Base-by-base conservation (phyloP, 495 filamentous ascomycete genomes). In the Niebla homalea region DNA sequence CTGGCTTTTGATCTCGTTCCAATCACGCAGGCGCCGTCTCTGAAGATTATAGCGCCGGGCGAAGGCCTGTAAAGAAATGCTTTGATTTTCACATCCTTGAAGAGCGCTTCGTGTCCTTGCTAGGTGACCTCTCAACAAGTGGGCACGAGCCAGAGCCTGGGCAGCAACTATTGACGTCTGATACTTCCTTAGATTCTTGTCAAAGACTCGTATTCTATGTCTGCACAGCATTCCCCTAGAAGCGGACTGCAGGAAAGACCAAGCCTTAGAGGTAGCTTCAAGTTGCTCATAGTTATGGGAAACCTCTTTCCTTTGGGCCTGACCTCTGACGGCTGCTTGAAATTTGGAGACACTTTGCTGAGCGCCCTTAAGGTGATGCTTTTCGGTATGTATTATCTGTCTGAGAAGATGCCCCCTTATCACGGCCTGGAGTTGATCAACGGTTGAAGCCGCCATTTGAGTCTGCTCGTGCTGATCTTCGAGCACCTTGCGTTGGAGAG, bases 351-450 rank as follows among this genome's bases (percentile, higher is more conserved):
- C 53, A 3, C 37, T 32, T 15, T 39, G 8, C 46, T 48, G 18
- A 44, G 55, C 36, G 55, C 57, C 46, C 48, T 63, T 60, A 16
- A 73, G 53, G n/a, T 26, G 49, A 6, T 53, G 55, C 16, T 62
- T 57, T n/a, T 67, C 61, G 4, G 52, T 40, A 22, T 60, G 60
- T 16, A 64, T 46, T 8, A 49, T 52, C 53, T 54, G 59, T 8
- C 64, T 64, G 20, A 64, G 52, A 23, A 59, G 63, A 45, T 72
- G 71, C 11, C 78, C 79, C 60, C 82, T 71, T 54, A 81, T 76
- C 16, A 71, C 75, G 23, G 86, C 83, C 67, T 94, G 89, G n/a
- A 95, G 72, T 49, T 71, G 66, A 40, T 64, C 66, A 16, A 89
- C 67, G 47, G 72, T 51, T 1, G 50, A 55, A 63, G 68, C 81